A percentile compares a stretch with the other conserved stretches of the same genome.
Conservation (phyloP, 1,284 basidiomycete species). For the Laetiporus sulphureus region DNA sequence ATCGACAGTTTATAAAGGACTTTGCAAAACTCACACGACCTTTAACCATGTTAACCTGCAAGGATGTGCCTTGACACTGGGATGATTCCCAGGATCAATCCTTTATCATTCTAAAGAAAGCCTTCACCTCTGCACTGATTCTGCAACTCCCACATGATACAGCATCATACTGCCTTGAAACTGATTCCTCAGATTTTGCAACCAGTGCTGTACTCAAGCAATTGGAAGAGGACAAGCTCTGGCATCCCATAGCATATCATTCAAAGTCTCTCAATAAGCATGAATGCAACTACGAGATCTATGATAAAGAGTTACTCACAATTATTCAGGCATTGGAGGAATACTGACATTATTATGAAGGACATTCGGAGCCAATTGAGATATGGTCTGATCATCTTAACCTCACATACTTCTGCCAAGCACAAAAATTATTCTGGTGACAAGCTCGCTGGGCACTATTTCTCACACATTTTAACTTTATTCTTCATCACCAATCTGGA, state of each 20-base stretch:
- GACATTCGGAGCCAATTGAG: slow-evolving; percentile 24
- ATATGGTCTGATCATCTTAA: slow-evolving; percentile 36
- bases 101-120: not conserved
- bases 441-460: slow-evolving; percentile 33
- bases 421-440: slow-evolving; percentile 26
- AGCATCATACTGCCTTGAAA: not conserved
- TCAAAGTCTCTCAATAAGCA: not conserved
- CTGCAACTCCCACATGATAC: not conserved
- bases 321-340: slow-evolving; percentile 20
- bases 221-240: not conserved
- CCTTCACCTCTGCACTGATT: not conserved
- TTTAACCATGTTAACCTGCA: slow-evolving; percentile 15
- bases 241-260: not conserved
- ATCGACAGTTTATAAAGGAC: slow-evolving; percentile 8
- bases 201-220: not conserved
- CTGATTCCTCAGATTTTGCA: not conserved
- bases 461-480: slow-evolving; percentile 29
- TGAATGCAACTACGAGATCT: slow-evolving; percentile 18
- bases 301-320: slow-evolving; percentile 22
- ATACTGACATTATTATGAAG: slow-evolving; percentile 18
- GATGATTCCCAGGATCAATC: not conserved
- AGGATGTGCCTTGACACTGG: slow-evolving; percentile 5
- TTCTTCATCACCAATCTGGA: slow-evolving; percentile 29
- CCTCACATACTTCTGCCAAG: slow-evolving; percentile 29
- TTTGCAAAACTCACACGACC: slow-evolving; percentile 26